phyloP scores from a whole-genome alignment of 2,329 filamentous ascomycete species.

The Biscogniauxia sp. region DNA sequence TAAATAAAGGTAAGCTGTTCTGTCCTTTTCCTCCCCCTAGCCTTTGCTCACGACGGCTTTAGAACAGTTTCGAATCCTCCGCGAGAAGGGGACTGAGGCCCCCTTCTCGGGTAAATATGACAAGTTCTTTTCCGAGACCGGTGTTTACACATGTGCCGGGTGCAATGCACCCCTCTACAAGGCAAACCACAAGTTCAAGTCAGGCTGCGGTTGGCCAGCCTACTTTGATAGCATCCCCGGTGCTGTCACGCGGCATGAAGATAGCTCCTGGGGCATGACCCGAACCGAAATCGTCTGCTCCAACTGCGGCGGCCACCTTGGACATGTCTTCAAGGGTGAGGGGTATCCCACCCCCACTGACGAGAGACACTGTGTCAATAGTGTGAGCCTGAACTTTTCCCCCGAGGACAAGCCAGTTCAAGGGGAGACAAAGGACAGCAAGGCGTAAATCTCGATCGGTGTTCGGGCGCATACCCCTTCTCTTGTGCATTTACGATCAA shows the following conservation, averaged over 20 bases:
- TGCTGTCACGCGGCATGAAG: conserved; percentile 79
- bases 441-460: conserved; percentile 27
- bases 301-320: conserved; percentile 90
- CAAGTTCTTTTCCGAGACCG: conserved; percentile 73
- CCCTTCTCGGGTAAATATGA: conserved; percentile 81
- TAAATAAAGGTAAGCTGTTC: conserved; percentile 53
- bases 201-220: conserved; percentile 94
- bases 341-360: conserved; percentile 82
- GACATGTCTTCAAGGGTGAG: conserved; percentile 91
- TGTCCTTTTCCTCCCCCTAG: neutral
- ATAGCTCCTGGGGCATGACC: conserved; percentile 74
- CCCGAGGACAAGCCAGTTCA: conserved; percentile 56
- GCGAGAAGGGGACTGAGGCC: conserved; percentile 86
- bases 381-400: conserved; percentile 80
- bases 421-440: conserved; percentile 37
- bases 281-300: conserved; percentile 91
- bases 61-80: conserved; percentile 96
- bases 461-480: neutral
- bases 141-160: conserved; percentile 83
- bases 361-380: conserved; percentile 97
- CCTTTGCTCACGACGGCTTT: conserved; percentile 11
- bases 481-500: neutral
- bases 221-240: conserved; percentile 96
- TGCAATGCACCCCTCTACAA: conserved; percentile 89
- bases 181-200: conserved; percentile 92